A percentile compares a stretch with the other conserved stretches of the same genome.
Conservation (phyloP, 768 basidiomycete genomes). For the Boletus pseudo-olivaceus region DNA sequence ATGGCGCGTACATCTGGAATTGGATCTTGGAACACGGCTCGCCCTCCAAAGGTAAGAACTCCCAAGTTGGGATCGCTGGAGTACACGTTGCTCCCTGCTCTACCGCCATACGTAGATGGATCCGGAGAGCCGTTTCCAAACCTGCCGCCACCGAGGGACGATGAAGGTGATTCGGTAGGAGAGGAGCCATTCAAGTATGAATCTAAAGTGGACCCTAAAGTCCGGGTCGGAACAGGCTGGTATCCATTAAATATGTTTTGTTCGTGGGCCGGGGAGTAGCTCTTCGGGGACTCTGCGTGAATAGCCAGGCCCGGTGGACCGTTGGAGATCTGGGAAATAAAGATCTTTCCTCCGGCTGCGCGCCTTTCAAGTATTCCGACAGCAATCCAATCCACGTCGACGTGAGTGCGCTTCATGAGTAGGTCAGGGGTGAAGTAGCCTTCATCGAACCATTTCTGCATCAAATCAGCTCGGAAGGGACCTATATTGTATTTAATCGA, state of each 20-base stretch:
- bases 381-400: constrained; percentile 66
- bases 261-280: constrained; percentile 38
- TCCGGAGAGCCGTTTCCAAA: constrained; percentile 71
- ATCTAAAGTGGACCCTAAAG: constrained; percentile 64
- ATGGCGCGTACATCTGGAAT: constrained; percentile 39
- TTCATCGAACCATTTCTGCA: constrained; percentile 94
- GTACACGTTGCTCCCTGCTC: constrained; percentile 37
- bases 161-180: constrained; percentile 67
- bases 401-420: constrained; percentile 75
- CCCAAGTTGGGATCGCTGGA: constrained; percentile 36
- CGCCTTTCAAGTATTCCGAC: constrained; percentile 57
- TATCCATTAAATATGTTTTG: constrained; percentile 44
- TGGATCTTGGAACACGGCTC: constrained; percentile 39
- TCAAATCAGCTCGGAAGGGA: constrained; percentile 81
- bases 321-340: constrained; percentile 49
- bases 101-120: constrained; percentile 51
- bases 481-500: constrained; percentile 44
- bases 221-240: constrained; percentile 64
- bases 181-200: constrained; percentile 53
- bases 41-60: constrained; percentile 33
- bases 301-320: constrained; percentile 55
- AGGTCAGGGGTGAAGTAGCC: constrained; percentile 84
- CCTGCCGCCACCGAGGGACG: constrained; percentile 61
- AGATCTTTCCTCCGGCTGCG: constrained; percentile 55
- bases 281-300: constrained; percentile 48